Base-by-base conservation (phyloP, 2,329 filamentous ascomycete species). In the Cyphellophora attinorum region DNA sequence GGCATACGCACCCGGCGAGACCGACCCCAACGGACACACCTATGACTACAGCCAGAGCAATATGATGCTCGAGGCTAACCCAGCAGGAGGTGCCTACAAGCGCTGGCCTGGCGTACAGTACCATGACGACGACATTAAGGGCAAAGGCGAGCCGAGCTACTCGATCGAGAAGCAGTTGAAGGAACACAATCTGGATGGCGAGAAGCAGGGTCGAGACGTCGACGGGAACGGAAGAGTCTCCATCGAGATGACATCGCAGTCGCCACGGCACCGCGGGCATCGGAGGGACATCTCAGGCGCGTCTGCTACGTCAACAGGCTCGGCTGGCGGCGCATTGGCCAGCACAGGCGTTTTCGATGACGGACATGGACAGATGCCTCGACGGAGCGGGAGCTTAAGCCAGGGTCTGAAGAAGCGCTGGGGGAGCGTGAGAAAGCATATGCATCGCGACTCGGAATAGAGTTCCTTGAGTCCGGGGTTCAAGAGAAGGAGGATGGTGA, bases 21-120 rank as follows among this genome's bases (percentile, higher is more conserved):
- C 60, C 1, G 86, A 93, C 53, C 60, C 71, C 12, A 68, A 74
- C 36, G 88, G 88, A 3, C 70, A 76, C 34, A 62, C 71, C 8
- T 84, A 93, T 66, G 46, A 78, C 17, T 95, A 95, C 50, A 67
- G 85, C 50, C 86, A 95, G 51, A 86, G 86, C n/a, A 85, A 94
- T 51, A 66, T 94, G 54, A 86, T 88, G 80, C 70, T 79, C 32
- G 84, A 89, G 50, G 59, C 62, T 1, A 74, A 81, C 41, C 72
- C 74, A 3, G 54, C 62, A 1, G 83, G 82, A 11, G 82, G 79
- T n/a, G 69, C 81, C 11, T 94, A 91, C 53, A 81, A 76, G 61
- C 73, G 84, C 30, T 89, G 76, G 65, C 73, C 79, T 3, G 77
- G 76, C 11, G 29, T 49, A 2, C 43, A 73, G 47, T 91, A 93